Evolutionary conservation across 1,139 yeast genomes (phyloP).

Genomic region (Pichia sp.): DNA sequence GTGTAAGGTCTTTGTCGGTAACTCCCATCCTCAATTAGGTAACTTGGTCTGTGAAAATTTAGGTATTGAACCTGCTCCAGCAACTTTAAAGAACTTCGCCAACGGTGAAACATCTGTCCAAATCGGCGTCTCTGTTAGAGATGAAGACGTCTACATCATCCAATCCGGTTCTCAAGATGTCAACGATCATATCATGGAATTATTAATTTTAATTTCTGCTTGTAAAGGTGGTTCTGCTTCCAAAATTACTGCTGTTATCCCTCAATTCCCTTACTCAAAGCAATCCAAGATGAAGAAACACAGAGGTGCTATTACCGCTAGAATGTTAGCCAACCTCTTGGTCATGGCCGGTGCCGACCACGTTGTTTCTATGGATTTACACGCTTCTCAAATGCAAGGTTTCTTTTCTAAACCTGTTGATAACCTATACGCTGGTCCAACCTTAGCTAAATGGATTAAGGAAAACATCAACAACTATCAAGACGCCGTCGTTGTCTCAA

Average conservation of each 20-base stretch:
- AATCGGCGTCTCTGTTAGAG: constrained; percentile 92
- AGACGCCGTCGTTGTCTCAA: constrained; percentile 87
- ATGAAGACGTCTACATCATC: constrained; percentile 94
- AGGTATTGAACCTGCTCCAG: constrained; percentile 96
- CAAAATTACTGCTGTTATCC: constrained; percentile 95
- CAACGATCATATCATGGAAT: constrained; percentile 96
- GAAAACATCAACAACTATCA: constrained; percentile 83
- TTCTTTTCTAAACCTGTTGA: constrained; percentile 97
- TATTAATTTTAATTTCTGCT: constrained; percentile 88
- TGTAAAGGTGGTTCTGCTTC: constrained; percentile 98
- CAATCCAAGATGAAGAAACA: constrained; percentile 98
- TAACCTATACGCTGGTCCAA: constrained; percentile 94
- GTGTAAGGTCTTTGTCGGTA: constrained; percentile 95
- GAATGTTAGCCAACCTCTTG: constrained; percentile 94
- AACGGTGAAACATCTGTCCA: constrained; percentile 98
- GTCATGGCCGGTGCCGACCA: constrained; percentile 99
- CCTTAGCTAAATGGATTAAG: constrained; percentile 94
- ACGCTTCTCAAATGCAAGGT: constrained; percentile 99
- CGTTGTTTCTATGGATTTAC: constrained; percentile 96
- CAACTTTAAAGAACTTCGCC: constrained; percentile 85
- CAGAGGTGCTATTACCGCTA: constrained; percentile 98
- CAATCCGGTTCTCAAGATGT: constrained; percentile 90
- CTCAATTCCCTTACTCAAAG: constrained; percentile 96
- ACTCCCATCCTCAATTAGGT: constrained; percentile 95
- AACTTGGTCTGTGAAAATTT: constrained; percentile 83